These are phyloP conservation scores for Clavariopsis aquatica DNA, from an alignment of 495 filamentous ascomycete genomes.

Conservation along the genomic window DNA sequence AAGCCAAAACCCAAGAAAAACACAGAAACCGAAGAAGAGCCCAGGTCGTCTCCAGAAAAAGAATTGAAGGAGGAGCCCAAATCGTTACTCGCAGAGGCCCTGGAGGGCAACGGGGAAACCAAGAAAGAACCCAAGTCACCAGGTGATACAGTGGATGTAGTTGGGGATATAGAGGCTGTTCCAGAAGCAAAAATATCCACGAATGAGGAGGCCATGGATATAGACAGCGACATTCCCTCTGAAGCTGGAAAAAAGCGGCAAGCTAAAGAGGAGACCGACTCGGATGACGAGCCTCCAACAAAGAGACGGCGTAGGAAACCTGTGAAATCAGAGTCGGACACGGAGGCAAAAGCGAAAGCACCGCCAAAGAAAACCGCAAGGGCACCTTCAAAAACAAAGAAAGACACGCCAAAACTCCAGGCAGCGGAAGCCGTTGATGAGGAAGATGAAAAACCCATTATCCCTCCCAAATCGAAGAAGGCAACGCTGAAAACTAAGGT, in stretches of 20 bases:
- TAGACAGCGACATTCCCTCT: constrained; percentile 17
- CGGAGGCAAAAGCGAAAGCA: constrained; percentile 8
- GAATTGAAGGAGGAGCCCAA: constrained; percentile 6
- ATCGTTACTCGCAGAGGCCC: constrained; percentile 14
- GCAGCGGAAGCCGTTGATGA: not conserved
- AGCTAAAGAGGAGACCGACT: constrained; percentile 24
- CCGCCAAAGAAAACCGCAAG: constrained; percentile 4
- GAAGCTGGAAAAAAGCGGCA: constrained; percentile 26
- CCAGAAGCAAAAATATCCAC: constrained; percentile 14
- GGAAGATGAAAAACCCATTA: constrained; percentile 5
- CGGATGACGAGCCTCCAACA: constrained; percentile 35
- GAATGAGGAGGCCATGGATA: constrained; percentile 32
- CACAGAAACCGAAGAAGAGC: not conserved
- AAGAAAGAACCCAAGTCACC: not conserved
- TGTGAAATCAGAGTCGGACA: not conserved
- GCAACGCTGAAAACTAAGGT: not conserved
- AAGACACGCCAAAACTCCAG: not conserved
- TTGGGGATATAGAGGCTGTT: constrained; percentile 3
- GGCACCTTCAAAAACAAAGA: constrained; percentile 5
- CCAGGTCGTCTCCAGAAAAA: constrained; percentile 2
- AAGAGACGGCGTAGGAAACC: constrained; percentile 34
- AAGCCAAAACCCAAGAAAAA: constrained; percentile 46
- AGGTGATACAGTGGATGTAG: not conserved
- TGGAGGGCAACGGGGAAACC: constrained; percentile 15
- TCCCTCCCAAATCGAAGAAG: not conserved